These are phyloP conservation scores for Marasmius sp. DNA, from an alignment of 1,284 basidiomycete species.

Conservation along the genomic window DNA sequence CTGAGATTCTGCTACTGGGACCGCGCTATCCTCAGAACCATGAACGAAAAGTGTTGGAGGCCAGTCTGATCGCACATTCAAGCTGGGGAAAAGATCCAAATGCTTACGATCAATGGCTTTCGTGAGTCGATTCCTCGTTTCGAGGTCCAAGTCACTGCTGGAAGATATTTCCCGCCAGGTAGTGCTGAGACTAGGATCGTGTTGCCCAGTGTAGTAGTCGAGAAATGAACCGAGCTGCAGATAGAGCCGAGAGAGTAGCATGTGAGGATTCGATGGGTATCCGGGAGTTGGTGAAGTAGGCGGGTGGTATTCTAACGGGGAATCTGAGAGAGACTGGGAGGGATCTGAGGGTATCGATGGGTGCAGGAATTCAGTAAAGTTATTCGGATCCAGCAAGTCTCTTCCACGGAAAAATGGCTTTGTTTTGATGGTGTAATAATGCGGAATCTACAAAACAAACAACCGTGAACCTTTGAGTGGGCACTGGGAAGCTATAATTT, in stretches of 20 bases:
- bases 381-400: slow-evolving; percentile 35
- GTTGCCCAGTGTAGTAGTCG: slow-evolving; percentile 14
- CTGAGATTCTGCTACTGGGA: slow-evolving; percentile 46
- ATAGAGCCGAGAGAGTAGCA: slow-evolving; percentile 9
- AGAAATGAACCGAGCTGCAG: slow-evolving; percentile 12
- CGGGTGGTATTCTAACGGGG: slow-evolving; percentile 49
- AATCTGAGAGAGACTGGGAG: slow-evolving; percentile 36
- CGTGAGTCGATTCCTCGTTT: background rate
- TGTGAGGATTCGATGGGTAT: slow-evolving; percentile 11
- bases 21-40: slow-evolving; percentile 54
- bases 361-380: slow-evolving; percentile 33
- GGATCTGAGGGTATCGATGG: slow-evolving; percentile 32
- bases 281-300: slow-evolving; percentile 27
- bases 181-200: slow-evolving; percentile 10
- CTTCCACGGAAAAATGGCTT: slow-evolving; percentile 40
- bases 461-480: slow-evolving; percentile 19
- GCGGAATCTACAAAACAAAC: slow-evolving; percentile 26
- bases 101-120: background rate
- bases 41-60: slow-evolving; percentile 58
- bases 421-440: slow-evolving; percentile 35
- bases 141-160: background rate
- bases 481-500: slow-evolving; percentile 1
- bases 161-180: background rate
- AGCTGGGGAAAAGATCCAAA: slow-evolving; percentile 7
- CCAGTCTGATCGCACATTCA: slow-evolving; percentile 30